Percentiles rank a stretch among this genome's conserved stretches.
Evolutionary conservation across 2,329 filamentous ascomycete genomes (phyloP).

Genomic region (Keithomyces neogunnii): DNA sequence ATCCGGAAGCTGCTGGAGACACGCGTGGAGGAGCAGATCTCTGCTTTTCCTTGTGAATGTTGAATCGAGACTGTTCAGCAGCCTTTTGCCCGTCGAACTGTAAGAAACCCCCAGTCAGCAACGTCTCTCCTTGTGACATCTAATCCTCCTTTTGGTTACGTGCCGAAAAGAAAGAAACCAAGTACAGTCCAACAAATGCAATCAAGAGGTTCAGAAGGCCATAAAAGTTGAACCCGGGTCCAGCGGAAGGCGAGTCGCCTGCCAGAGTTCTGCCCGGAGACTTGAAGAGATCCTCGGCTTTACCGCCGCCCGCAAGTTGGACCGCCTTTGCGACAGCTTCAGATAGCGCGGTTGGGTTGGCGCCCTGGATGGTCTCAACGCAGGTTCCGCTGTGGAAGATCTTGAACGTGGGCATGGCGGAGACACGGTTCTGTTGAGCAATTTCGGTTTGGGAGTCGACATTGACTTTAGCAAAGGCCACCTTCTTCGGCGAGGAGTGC

Average conservation of each 20-base stretch:
- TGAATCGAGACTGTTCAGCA: constrained; percentile 52
- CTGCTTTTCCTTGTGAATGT: constrained; percentile 32
- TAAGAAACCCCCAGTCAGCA: constrained; percentile 14
- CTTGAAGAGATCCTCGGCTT: constrained; percentile 39
- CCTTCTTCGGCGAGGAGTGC: constrained; percentile 14
- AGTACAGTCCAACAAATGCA: constrained; percentile 51
- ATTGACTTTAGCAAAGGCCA: constrained; percentile 15
- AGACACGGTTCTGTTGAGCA: constrained; percentile 64
- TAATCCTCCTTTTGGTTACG: constrained; percentile 18
- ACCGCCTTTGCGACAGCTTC: constrained; percentile 66
- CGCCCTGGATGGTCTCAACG: constrained; percentile 71
- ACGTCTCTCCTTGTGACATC: not conserved
- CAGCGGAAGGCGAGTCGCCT: constrained; percentile 19
- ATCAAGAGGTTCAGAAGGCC: constrained; percentile 40
- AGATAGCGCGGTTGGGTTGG: constrained; percentile 67
- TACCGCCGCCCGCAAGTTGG: constrained; percentile 38
- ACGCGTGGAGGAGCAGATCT: constrained; percentile 2
- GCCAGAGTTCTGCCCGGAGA: constrained; percentile 51
- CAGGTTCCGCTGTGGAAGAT: constrained; percentile 71
- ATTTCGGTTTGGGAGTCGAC: constrained; percentile 16
- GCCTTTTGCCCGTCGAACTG: constrained; percentile 55
- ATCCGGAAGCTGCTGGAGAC: not conserved
- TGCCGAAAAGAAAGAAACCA: constrained; percentile 53
- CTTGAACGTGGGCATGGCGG: constrained; percentile 90
- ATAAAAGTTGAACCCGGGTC: constrained; percentile 26